Evolutionary conservation across 768 basidiomycete species (phyloP), one percentile per base, ranked within the genome.

Genomic region (Pulveroboletus ravenelii): DNA sequence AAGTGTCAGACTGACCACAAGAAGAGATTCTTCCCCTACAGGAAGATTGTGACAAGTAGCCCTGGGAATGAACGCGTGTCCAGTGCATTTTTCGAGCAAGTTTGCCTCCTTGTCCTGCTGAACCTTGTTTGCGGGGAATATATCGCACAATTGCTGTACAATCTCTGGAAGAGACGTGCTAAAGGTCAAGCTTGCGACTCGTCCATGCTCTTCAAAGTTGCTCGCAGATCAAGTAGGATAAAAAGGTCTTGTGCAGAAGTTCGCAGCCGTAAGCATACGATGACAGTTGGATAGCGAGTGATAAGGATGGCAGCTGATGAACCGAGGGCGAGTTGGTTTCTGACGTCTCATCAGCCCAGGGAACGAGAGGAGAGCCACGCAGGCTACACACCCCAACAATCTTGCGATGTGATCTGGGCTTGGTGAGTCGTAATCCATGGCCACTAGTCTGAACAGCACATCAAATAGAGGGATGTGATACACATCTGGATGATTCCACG

Each of bases 151-250:
- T 50, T 72, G 75, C 10, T 59, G 41, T 12, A 75, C 74, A 2
- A 74, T 68, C 2, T 62, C 63, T 17, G 70, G 66, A 18, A 77
- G 43, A 5, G 75, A 78, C 3, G 68, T 65, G 55, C 71, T 76
- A 52, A 85, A 65, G 17, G 78, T 74, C 60, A 84, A 76, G 5
- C 74, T 82, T 20, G 81, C 74, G 8, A 78, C 81, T 31, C 67
- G 55, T 0, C 78, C 75, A 52, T 79, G 72, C 23, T 70, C 72
- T n/a, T n/a, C 2, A 79, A 72, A 9, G 77, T 67, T 10, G 72
- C 72, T 58, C 81, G 80, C 3, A 81, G 81, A 62, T 84, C 81
- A 55, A 85, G 86, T 31, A 85, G 65, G 25, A 78, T 70, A 60
- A 80, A 85, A 23, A 81, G 57, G 37, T 69, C 64, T 31, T 56